Base-by-base conservation (phyloP, 2,329 filamentous ascomycete species). In the Ophiocordyceps camponoti-saundersi region DNA sequence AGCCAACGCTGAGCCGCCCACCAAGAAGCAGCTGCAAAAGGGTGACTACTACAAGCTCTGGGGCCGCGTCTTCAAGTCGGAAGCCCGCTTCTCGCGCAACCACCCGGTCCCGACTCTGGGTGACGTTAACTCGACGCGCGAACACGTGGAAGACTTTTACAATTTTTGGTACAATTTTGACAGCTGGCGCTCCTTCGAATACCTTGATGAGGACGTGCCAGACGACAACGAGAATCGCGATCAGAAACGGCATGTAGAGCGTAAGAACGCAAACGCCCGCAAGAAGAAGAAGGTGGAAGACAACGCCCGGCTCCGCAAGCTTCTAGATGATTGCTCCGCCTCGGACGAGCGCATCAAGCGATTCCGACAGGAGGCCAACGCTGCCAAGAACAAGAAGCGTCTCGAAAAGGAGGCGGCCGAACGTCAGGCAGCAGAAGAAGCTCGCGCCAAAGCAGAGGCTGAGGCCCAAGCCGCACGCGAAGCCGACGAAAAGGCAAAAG, bases 111-210 rank as follows among this genome's bases (percentile, higher is more conserved):
- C 92, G 6, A 69, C 75, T 56, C 80, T 98, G 49, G 92, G 92
- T 52, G 77, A 86, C 60, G 85, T 86, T 53, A 83, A 93, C 54
- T 82, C 85, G 60, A 78, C 78, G 57, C 85, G 89, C 67, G 85
- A 93, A 61, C 82, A 95, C 10, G 92, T 98, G 44, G 89, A 96
- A 61, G 72, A 73, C 47, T 98, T 98, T 67, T 98, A 98, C 78
- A 95, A 98, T 76, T 98, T 96, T 74, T 98, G 85, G 82, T 98
- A 96, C 75, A 93, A 90, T 75, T 94, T 98, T 59, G 92, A 98
- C 75, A 92, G 84, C 65, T 98, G 92, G 92, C 77, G 92, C 51
- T 81, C 85, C 3, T 98, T 98, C 59, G 92, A 98, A 70, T 98
- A 98, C 68, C 84, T 94, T 49, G 92, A 98, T 61, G 92, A 98